Conservation (phyloP, 2,329 filamentous ascomycete species). For the Penicillium sclerotiorum region DNA sequence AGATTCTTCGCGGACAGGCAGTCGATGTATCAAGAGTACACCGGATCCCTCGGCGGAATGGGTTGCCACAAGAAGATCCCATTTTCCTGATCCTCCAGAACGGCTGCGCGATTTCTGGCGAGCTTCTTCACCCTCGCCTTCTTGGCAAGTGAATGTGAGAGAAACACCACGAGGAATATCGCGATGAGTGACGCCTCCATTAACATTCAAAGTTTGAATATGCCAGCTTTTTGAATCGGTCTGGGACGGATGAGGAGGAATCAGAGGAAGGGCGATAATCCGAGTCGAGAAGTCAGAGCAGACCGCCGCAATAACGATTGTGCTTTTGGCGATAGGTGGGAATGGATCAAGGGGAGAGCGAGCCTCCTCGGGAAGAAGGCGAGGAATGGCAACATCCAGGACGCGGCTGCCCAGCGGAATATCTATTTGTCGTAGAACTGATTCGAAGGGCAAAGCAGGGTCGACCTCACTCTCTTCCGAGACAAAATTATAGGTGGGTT, state of each 20-base stretch:
- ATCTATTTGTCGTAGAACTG: slow-evolving; percentile 58
- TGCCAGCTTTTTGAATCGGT: slow-evolving; percentile 40
- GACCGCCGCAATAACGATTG: slow-evolving; percentile 57
- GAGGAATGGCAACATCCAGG: slow-evolving; percentile 53
- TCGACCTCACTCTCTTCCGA: slow-evolving; percentile 60
- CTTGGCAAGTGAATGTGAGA: slow-evolving; percentile 56
- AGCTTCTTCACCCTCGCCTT: slow-evolving; percentile 32
- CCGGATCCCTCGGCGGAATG: slow-evolving; percentile 50
- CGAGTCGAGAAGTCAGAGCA: slow-evolving; percentile 61
- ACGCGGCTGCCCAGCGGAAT: slow-evolving; percentile 58
- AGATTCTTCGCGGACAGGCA: slow-evolving; percentile 38
- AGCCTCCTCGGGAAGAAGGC: slow-evolving; percentile 46
- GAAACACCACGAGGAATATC: slow-evolving; percentile 55
- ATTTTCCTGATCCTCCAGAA: slow-evolving; percentile 30
- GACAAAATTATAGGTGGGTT: slow-evolving; percentile 49
- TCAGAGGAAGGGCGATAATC: slow-evolving; percentile 58
- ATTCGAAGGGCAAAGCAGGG: slow-evolving; percentile 56
- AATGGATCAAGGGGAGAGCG: slow-evolving; percentile 46
- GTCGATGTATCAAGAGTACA: slow-evolving; percentile 47
- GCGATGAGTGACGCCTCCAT: slow-evolving; percentile 51
- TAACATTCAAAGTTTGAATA: slow-evolving; percentile 54
- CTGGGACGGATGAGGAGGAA: slow-evolving; percentile 51
- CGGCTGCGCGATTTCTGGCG: slow-evolving; percentile 34
- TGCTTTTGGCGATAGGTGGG: slow-evolving; percentile 52
- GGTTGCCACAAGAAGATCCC: slow-evolving; percentile 51